Base-by-base conservation (phyloP, 176 grass and related monocot species). In the Cenchrus americanus region DNA sequence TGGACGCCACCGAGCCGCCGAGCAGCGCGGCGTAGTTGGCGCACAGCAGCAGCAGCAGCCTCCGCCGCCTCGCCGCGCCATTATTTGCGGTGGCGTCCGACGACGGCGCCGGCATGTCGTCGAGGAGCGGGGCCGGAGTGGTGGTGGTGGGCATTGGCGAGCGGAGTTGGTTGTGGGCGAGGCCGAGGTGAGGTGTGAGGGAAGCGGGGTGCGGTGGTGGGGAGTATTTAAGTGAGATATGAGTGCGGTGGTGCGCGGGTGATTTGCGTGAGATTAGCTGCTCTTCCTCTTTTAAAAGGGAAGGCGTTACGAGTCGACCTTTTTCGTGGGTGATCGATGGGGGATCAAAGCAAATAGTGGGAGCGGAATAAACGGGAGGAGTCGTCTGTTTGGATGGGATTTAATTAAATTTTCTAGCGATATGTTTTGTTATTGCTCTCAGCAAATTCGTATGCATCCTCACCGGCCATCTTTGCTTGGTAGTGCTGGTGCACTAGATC, bases 1-100 rank as follows among this genome's bases (percentile, higher is more conserved):
- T 99, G 43, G 96, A 88, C 51, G 83, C 80, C 51, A 99, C 86
- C 11, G 96, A 90, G 11, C 96, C 96, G 30, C 91, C 85, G 15
- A 96, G 88, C 60, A 99, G 91, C 21, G 91, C 73, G 18, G 71
- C 77, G 83, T 92, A 96, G 87, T 89, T 99, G 76, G 85, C 89
- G 75, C 69, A 83, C 80, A 91, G 76, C 6, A 91, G 83, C 22
- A 85, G 57, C 30, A 17, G 22, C 3, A 83, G 32, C 64, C 89
- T 51, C 43, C 41, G 48, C 60, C 68, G 24, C 62, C 24, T 8
- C 55, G 52, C 5, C 8, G 42, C 73, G 30, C 74, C 68, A 73
- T 74, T 74, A 50, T 19, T 14, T 71, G 21, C 15, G 62, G 23
- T 1, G 1, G 69, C 67, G 49, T 50, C 19, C 50, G 59, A 73